Conservation (phyloP, 108 stramenopile species). For the Cyclostephanos invisitatus region DNA sequence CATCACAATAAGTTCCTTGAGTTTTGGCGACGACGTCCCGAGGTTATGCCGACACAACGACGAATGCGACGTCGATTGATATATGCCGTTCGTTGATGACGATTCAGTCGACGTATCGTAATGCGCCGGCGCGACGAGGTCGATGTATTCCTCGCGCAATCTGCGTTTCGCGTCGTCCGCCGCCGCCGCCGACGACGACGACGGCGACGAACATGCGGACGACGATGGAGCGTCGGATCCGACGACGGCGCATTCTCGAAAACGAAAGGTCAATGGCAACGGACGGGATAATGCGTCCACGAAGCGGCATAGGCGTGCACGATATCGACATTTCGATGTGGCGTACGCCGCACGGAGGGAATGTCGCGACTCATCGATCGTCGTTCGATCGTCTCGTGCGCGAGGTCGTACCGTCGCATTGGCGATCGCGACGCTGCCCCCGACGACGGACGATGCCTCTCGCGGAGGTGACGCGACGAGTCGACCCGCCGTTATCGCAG, state of each 20-base stretch:
- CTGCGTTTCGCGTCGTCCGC: not conserved
- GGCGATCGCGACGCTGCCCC: too few species aligned
- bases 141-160: not conserved
- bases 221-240: not conserved
- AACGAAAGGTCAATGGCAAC: constrained; percentile 52
- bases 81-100: constrained; percentile 39
- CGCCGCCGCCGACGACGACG: not conserved
- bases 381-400: too few species aligned
- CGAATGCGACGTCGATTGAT: constrained; percentile 44
- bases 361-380: constrained; percentile 11
- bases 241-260: constrained; percentile 30
- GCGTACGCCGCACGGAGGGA: constrained; percentile 44
- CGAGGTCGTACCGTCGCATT: too few species aligned
- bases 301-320: constrained; percentile 29
- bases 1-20: constrained; percentile 58
- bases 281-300: constrained; percentile 32
- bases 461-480: not conserved
- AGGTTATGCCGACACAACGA: constrained; percentile 48
- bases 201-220: not conserved
- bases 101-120: constrained; percentile 41
- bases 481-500: not conserved
- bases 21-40: constrained; percentile 37
- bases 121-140: constrained; percentile 34
- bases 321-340: constrained; percentile 13
- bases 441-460: not conserved